A percentile compares a stretch with the other conserved stretches of the same genome.
Evolutionary conservation across 257 asterid species (phyloP).

Genomic region (Nicotiana tabacum): DNA sequence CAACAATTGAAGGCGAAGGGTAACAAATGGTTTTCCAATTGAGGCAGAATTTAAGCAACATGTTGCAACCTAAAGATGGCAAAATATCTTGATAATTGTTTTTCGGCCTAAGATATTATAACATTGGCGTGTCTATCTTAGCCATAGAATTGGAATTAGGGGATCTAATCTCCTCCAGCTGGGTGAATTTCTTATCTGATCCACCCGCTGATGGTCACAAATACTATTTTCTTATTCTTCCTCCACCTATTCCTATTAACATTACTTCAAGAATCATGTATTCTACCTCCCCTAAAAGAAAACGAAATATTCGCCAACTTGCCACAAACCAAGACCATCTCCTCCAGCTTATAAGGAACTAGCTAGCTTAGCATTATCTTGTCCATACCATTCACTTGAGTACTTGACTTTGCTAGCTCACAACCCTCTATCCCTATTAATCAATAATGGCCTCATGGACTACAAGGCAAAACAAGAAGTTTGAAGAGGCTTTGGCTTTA

Average conservation of each 20-base stretch:
- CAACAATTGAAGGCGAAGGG: not conserved
- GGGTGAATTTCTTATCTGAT: conserved; percentile 29
- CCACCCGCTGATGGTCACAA: conserved; percentile 36
- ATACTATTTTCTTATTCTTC: conserved; percentile 18
- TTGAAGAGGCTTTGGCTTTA: conserved; percentile 41
- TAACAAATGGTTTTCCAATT: not conserved
- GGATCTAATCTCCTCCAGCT: conserved; percentile 68
- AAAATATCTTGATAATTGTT: not conserved
- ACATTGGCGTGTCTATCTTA: conserved; percentile 33
- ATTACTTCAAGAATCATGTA: conserved; percentile 27
- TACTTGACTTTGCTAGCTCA: conserved; percentile 20
- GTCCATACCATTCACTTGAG: conserved; percentile 27
- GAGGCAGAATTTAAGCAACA: not conserved
- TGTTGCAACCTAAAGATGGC: not conserved
- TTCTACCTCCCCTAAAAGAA: not conserved
- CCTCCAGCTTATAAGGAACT: conserved; percentile 5
- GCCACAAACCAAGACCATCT: conserved; percentile 25
- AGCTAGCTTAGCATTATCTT: conserved; percentile 14
- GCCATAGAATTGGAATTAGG: conserved; percentile 31
- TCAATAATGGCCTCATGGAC: conserved; percentile 55
- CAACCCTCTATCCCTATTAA: not conserved
- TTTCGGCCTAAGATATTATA: conserved; percentile 18
- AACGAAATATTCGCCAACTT: conserved; percentile 41
- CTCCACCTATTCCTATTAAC: conserved; percentile 14
- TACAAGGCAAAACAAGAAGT: conserved; percentile 41